Percentiles rank a stretch among this genome's conserved stretches.
Evolutionary conservation across 495 filamentous ascomycete genomes (phyloP).

Genomic region (Penicillium desertorum): DNA sequence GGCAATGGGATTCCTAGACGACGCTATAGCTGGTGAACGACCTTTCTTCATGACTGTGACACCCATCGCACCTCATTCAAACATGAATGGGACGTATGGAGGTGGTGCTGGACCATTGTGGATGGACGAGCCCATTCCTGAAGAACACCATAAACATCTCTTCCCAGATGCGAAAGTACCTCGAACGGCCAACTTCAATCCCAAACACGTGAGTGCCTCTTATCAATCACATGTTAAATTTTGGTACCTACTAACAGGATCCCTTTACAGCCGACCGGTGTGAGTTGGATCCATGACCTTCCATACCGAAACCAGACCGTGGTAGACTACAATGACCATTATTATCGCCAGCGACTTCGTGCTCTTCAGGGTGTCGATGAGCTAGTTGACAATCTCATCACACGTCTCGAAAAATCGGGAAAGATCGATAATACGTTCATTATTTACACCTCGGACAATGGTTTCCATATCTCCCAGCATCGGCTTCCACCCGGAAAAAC

Average conservation of each 20-base stretch:
- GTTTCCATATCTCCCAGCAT: constrained; percentile 74
- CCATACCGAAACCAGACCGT: constrained; percentile 52
- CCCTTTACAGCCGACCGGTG: constrained; percentile 55
- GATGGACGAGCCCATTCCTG: constrained; percentile 45
- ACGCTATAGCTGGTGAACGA: constrained; percentile 48
- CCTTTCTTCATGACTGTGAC: constrained; percentile 70
- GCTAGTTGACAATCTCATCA: constrained; percentile 58
- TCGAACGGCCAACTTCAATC: constrained; percentile 41
- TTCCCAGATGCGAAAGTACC: constrained; percentile 43
- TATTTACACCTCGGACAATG: constrained; percentile 72
- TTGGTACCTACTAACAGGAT: constrained; percentile 21
- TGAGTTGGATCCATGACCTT: constrained; percentile 60
- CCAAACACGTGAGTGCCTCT: constrained; percentile 44
- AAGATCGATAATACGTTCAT: constrained; percentile 68
- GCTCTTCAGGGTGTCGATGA: constrained; percentile 69
- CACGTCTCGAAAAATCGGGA: constrained; percentile 49
- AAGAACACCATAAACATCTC: constrained; percentile 36
- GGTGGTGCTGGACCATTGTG: no score
- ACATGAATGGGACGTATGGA: constrained; percentile 38
- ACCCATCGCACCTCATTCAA: constrained; percentile 65
- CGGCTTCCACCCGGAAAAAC: constrained; percentile 69
- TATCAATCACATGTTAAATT: constrained; percentile 51
- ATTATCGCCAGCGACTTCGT: constrained; percentile 62
- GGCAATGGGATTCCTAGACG: constrained; percentile 60
- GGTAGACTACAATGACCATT: constrained; percentile 65